These are phyloP conservation scores for Lepidium africanum DNA, from an alignment of 345 rosid species.

Conservation along the genomic window DNA sequence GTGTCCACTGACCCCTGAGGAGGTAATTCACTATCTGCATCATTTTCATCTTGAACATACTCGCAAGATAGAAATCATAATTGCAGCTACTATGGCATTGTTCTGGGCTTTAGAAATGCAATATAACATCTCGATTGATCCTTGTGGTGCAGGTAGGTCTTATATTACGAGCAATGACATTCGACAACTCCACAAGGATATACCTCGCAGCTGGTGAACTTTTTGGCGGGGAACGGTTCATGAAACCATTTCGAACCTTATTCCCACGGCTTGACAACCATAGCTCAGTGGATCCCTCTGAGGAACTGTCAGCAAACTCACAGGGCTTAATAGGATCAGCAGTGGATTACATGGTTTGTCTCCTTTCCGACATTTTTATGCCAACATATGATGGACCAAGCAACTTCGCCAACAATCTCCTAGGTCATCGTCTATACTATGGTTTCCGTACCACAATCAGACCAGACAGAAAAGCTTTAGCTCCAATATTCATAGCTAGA, in stretches of 20 bases:
- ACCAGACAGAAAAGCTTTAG: conserved; percentile 90
- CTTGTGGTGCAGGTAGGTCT: conserved; percentile 75
- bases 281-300: conserved; percentile 73
- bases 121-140: conserved; percentile 7
- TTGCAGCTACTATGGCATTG: not conserved
- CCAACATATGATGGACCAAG: conserved; percentile 99
- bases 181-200: conserved; percentile 83
- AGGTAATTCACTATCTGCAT: conserved; percentile 37
- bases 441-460: conserved; percentile 93
- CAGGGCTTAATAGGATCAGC: conserved; percentile 91
- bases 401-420: conserved; percentile 97
- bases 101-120: not conserved
- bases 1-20: conserved; percentile 89
- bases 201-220: conserved; percentile 94
- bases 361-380: conserved; percentile 91
- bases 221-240: conserved; percentile 87
- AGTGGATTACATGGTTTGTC: conserved; percentile 99
- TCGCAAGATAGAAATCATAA: not conserved
- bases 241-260: conserved; percentile 71
- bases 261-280: conserved; percentile 94
- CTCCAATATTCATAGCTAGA: conserved; percentile 68
- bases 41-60: not conserved
- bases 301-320: conserved; percentile 55
- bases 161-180: conserved; percentile 79
- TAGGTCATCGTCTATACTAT: conserved; percentile 95